A percentile compares a stretch with the other conserved stretches of the same genome.
phyloP scores from a whole-genome alignment of 139 green algal species.

The Spirogloea muscicola region DNA sequence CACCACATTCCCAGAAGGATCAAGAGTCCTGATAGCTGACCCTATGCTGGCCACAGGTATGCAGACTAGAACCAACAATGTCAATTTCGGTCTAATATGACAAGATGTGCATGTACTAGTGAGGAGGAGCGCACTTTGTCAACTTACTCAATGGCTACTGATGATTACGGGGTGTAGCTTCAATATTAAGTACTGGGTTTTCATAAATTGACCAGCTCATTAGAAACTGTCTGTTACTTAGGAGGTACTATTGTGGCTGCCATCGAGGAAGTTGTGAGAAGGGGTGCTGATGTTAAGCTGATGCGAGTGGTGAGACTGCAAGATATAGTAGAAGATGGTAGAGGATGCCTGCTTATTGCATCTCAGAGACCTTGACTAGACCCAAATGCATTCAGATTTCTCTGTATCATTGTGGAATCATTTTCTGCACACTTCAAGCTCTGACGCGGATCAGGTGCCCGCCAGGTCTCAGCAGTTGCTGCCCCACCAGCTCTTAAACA shows the following conservation, averaged over 20 bases:
- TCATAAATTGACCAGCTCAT: background rate
- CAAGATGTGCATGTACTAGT: background rate
- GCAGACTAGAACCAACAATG: background rate
- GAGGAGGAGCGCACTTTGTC: background rate
- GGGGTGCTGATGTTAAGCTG: constrained; percentile 67
- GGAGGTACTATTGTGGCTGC: constrained; percentile 71
- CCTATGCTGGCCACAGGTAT: constrained; percentile 83
- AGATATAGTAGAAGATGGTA: background rate
- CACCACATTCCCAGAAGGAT: constrained; percentile 59
- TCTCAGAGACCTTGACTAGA: background rate
- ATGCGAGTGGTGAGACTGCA: constrained; percentile 11
- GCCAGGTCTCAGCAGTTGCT: constrained; percentile 23
- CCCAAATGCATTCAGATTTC: background rate
- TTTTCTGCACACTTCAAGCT: too few species aligned
- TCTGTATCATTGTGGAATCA: background rate
- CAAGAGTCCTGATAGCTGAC: constrained; percentile 77
- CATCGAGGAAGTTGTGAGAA: constrained; percentile 70
- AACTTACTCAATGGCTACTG: too few species aligned
- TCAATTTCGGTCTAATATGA: background rate
- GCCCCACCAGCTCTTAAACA: constrained; percentile 21
- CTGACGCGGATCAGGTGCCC: too few species aligned
- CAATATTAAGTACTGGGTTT: too few species aligned
- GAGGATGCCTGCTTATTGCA: background rate
- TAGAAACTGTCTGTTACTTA: background rate
- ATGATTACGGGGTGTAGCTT: too few species aligned